Percentiles rank a stretch among this genome's conserved stretches.
These are phyloP conservation scores for Colletotrichum liaoningense DNA, from an alignment of 2,329 filamentous ascomycete species.

Conservation along the genomic window DNA sequence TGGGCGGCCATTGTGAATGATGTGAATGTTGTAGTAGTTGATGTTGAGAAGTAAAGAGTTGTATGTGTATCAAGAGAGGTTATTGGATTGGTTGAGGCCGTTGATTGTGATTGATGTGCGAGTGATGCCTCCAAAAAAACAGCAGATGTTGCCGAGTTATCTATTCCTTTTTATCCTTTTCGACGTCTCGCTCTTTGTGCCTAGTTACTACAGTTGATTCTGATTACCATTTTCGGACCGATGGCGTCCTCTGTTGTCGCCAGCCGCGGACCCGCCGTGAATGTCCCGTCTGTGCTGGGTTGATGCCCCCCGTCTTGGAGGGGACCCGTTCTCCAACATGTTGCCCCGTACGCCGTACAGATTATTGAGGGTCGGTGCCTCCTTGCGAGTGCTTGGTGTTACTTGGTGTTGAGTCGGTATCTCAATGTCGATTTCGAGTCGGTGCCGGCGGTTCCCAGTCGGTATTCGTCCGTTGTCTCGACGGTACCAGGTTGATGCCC, in stretches of 20 bases:
- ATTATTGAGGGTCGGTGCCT: slow-evolving; percentile 6
- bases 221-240: slow-evolving; percentile 32
- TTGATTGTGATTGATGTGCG: slow-evolving; percentile 15
- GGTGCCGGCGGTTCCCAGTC: slow-evolving; percentile 33
- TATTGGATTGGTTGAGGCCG: slow-evolving; percentile 3
- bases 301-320: slow-evolving; percentile 27
- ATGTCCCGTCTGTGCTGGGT: slow-evolving; percentile 21
- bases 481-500: slow-evolving; percentile 34
- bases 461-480: slow-evolving; percentile 30
- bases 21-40: slow-evolving; percentile 1
- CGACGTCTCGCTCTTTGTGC: slow-evolving; percentile 10
- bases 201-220: background rate
- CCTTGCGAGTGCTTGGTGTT: slow-evolving; percentile 1
- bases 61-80: slow-evolving; percentile 1
- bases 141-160: slow-evolving; percentile 18
- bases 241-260: slow-evolving; percentile 27
- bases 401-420: slow-evolving; percentile 17
- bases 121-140: background rate
- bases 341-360: slow-evolving; percentile 6
- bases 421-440: slow-evolving; percentile 23
- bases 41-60: background rate
- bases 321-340: slow-evolving; percentile 7
- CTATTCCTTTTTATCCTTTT: slow-evolving; percentile 33
- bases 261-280: slow-evolving; percentile 32
- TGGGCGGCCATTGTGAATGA: slow-evolving; percentile 29